A percentile compares a stretch with the other conserved stretches of the same genome.
phyloP scores from a whole-genome alignment of 768 basidiomycete genomes.

The Mycena pura region DNA sequence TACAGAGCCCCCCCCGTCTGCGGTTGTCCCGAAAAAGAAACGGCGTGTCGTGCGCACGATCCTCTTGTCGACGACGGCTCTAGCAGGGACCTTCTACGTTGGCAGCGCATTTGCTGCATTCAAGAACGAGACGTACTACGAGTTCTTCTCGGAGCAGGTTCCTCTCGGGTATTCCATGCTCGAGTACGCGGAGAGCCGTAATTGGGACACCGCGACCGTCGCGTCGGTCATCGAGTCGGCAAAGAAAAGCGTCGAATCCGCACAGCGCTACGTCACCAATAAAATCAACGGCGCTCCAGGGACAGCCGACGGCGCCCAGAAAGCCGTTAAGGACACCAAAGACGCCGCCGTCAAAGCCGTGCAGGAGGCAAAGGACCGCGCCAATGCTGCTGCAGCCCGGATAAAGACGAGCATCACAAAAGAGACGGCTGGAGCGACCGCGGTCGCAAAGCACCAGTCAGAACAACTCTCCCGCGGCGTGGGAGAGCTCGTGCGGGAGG shows the following conservation, averaged over 20 bases:
- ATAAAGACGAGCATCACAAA: constrained; percentile 59
- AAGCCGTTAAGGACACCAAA: constrained; percentile 42
- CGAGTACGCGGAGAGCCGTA: constrained; percentile 79
- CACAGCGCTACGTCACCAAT: constrained; percentile 59
- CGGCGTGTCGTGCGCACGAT: constrained; percentile 62
- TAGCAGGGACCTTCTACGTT: constrained; percentile 80
- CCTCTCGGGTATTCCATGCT: constrained; percentile 81
- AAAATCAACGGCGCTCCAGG: constrained; percentile 51
- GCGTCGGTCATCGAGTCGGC: constrained; percentile 61
- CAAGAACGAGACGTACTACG: constrained; percentile 80
- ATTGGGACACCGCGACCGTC: constrained; percentile 80
- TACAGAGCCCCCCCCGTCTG: constrained; percentile 56
- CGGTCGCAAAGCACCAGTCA: constrained; percentile 51
- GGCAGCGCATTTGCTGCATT: constrained; percentile 82
- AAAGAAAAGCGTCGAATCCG: constrained; percentile 53
- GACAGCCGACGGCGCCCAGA: constrained; percentile 35
- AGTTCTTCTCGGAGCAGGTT: constrained; percentile 82
- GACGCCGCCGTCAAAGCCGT: constrained; percentile 41
- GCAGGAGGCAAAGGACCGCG: constrained; percentile 52
- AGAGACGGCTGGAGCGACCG: constrained; percentile 30
- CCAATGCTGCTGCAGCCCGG: constrained; percentile 48
- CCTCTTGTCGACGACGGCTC: constrained; percentile 70
- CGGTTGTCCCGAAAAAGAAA: constrained; percentile 55
- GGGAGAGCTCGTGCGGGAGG: constrained; percentile 69
- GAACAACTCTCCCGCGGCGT: constrained; percentile 67